Base-by-base conservation (phyloP, 208 protist species). In the Acanthamoeba triangularis region DNA sequence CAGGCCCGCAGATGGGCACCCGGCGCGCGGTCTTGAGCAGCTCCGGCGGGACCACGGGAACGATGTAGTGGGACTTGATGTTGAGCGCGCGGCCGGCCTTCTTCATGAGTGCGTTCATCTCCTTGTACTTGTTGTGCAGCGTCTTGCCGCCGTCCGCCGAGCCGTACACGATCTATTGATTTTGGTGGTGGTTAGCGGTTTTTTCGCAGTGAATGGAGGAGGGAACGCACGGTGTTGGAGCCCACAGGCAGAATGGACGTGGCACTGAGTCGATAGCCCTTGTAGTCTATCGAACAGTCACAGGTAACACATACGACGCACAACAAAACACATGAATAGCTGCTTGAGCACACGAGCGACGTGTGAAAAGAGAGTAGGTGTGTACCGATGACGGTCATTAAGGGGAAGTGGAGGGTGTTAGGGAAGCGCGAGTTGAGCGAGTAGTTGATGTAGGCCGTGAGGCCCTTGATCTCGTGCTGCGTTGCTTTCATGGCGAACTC, bases 401-500 rank as follows among this genome's bases (percentile, higher is more conserved):
- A n/a, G 6, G 84, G 84, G 52, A 91, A 91, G 28, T 91, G 84
- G 41, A 44, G 74, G 11, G 74, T 52, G 74, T 82, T 44, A 25
- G 74, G 41, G 25, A 52, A 52, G 23, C 33, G 33, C n/a, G 74
- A 82, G 65, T 74, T 91, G 56, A 91, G 61, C 33, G 84, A 91
- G 35, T 91, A 91, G 61, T 91, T 91, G 14, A 91, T 91, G 61
- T 91, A 91, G 2, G 88, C 59, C 30, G 88, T 93, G 88, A 91
- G 84, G 30, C 84, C 88, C 61, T 93, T 93, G 88, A 93, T 93
- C 63, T 93, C 88, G 37, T 93, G 88, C 61, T 69, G 59, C 23
- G 88, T 76, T 0, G 88, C 88, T 18, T 93, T 93, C 88, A 93
- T 93, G 10, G 88, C 88, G 25, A 69, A 93, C n/a, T 93, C 88